Evolutionary conservation across 106 monocot genomes (phyloP).

Genomic region (Cymbidium sinense): DNA sequence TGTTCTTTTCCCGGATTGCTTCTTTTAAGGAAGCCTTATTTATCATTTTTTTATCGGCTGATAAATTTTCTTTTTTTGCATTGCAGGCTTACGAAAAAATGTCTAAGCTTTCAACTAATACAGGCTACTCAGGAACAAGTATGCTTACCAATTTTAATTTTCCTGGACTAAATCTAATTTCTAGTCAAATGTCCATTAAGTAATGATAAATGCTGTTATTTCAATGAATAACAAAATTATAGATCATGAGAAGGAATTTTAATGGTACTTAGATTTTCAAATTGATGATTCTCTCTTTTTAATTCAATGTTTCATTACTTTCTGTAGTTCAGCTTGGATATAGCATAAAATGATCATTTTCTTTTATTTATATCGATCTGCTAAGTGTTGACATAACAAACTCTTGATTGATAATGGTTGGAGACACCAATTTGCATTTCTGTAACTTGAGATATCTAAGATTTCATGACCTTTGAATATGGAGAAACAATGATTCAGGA

Average conservation of each 20-base stretch:
- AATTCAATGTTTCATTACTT: no score
- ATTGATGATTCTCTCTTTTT: neutral
- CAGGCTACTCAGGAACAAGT: slow-evolving; percentile 71
- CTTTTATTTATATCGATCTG: no score
- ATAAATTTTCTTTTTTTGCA: slow-evolving; percentile 10
- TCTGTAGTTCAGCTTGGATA: neutral
- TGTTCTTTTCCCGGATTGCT: no score
- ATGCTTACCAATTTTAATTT: slow-evolving; percentile 16
- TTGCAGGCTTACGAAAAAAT: slow-evolving; percentile 64
- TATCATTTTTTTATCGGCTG: no score
- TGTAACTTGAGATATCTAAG: no score
- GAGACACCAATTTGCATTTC: no score
- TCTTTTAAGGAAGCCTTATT: no score
- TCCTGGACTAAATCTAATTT: neutral
- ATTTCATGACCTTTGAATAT: no score
- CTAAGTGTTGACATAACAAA: no score
- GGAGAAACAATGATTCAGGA: no score
- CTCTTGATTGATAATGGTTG: no score
- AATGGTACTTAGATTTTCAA: neutral
- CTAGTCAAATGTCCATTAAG: neutral
- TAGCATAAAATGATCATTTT: neutral
- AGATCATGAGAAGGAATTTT: neutral
- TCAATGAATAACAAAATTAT: neutral
- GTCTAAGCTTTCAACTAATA: slow-evolving; percentile 43
- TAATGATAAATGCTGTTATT: neutral